Conservation (phyloP, 306 rosid species). For the Mimosa bimucronata region DNA sequence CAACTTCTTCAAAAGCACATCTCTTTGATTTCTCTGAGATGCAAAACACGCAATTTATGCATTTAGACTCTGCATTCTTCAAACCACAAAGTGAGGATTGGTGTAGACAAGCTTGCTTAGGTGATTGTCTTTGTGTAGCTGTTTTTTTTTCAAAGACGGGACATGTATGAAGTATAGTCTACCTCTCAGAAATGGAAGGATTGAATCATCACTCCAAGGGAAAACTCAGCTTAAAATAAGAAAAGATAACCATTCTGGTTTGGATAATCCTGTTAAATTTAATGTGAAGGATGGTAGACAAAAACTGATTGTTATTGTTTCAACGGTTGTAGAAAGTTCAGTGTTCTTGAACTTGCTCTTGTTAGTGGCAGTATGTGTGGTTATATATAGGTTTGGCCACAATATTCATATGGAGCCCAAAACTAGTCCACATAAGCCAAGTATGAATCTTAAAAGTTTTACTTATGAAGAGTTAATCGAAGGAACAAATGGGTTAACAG, state of each 20-base stretch:
- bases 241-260: not conserved
- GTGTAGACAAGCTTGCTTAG: conserved; percentile 41
- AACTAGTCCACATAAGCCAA: not conserved
- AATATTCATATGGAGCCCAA: not conserved
- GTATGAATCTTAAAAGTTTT: conserved; percentile 11
- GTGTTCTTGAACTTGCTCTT: conserved; percentile 20
- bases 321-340: conserved; percentile 1
- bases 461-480: too few relatives aligned
- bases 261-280: too few relatives aligned
- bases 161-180: not conserved
- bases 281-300: not conserved
- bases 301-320: conserved; percentile 13
- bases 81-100: conserved; percentile 23
- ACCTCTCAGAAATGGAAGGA: conserved; percentile 23
- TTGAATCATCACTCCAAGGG: not conserved
- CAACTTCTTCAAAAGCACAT: too few relatives aligned
- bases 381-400: not conserved
- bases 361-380: not conserved
- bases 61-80: too few relatives aligned
- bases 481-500: too few relatives aligned
- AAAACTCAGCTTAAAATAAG: conserved; percentile 26
- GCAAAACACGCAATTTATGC: too few relatives aligned
- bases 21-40: too few relatives aligned
- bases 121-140: conserved; percentile 23
- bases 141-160: not conserved